Evolutionary conservation across 148 eudicot species (phyloP).

Genomic region (Silene uniflora): DNA sequence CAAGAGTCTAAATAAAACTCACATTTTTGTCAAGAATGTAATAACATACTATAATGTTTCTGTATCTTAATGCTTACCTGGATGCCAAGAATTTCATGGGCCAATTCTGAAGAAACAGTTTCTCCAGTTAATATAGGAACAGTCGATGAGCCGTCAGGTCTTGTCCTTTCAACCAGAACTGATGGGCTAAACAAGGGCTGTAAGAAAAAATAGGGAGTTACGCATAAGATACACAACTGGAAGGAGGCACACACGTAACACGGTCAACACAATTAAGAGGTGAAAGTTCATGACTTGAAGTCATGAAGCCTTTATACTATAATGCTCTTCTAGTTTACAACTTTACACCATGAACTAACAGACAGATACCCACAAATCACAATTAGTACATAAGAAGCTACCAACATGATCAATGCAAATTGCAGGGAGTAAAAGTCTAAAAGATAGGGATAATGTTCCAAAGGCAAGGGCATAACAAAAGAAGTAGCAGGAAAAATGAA

Average conservation of each 20-base stretch:
- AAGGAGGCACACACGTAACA: not conserved
- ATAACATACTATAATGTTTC: not conserved
- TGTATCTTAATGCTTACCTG: conserved; percentile 45
- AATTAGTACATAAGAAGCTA: too few species aligned
- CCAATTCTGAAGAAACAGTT: conserved; percentile 79
- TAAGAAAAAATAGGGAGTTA: conserved; percentile 8
- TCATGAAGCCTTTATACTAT: not conserved
- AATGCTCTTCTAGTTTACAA: not conserved
- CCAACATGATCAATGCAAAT: not conserved
- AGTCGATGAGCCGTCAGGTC: conserved; percentile 81
- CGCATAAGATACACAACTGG: too few species aligned
- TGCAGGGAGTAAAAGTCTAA: not conserved
- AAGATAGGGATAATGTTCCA: too few species aligned
- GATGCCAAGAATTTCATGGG: conserved; percentile 74
- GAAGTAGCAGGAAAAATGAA: too few species aligned
- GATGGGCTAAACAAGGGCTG: conserved; percentile 93
- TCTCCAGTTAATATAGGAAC: conserved; percentile 65
- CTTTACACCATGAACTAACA: not conserved
- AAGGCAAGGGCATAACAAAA: too few species aligned
- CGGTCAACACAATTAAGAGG: not conserved
- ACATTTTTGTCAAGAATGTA: not conserved
- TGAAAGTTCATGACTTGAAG: not conserved
- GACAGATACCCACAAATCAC: too few species aligned
- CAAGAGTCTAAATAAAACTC: not conserved
- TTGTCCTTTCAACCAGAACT: conserved; percentile 72